These are phyloP conservation scores for Neospora caninum DNA, from an alignment of 169 alveolate species.

Conservation along the genomic window DNA sequence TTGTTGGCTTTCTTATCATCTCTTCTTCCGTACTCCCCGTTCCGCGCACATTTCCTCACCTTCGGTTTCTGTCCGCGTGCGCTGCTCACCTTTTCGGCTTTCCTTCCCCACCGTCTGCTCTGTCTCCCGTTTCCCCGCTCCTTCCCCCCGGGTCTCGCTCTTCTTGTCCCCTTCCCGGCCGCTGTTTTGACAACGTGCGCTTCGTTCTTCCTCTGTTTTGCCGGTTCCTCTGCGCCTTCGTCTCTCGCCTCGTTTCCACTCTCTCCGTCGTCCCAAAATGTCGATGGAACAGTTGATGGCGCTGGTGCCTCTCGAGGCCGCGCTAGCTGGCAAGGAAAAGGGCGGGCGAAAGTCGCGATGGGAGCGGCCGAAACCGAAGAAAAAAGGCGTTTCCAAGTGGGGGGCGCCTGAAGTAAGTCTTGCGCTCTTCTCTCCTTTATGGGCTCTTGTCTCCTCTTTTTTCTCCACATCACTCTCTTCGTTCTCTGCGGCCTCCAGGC, in stretches of 20 bases:
- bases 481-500: not conserved
- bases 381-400: conserved; percentile 41
- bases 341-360: conserved; percentile 63
- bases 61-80: no score
- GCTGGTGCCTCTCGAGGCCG: conserved; percentile 70
- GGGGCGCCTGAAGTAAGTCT: conserved; percentile 31
- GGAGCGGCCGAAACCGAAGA: conserved; percentile 54
- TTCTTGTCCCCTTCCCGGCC: not conserved
- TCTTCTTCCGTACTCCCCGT: no score
- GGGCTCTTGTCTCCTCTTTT: not conserved
- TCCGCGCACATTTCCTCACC: no score
- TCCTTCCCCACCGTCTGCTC: no score
- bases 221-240: no score
- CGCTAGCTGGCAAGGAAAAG: conserved; percentile 43
- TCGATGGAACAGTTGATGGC: conserved; percentile 74
- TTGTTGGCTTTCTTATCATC: no score
- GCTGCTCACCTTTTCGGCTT: no score
- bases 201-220: no score
- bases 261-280: conserved; percentile 27
- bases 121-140: not conserved
- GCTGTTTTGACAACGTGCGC: no score
- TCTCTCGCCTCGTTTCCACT: no score
- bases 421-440: not conserved
- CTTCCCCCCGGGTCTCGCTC: not conserved
- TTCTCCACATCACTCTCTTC: not conserved